Evolutionary conservation across 1,139 yeast genomes (phyloP).

Genomic region (Taiozyma sp.): DNA sequence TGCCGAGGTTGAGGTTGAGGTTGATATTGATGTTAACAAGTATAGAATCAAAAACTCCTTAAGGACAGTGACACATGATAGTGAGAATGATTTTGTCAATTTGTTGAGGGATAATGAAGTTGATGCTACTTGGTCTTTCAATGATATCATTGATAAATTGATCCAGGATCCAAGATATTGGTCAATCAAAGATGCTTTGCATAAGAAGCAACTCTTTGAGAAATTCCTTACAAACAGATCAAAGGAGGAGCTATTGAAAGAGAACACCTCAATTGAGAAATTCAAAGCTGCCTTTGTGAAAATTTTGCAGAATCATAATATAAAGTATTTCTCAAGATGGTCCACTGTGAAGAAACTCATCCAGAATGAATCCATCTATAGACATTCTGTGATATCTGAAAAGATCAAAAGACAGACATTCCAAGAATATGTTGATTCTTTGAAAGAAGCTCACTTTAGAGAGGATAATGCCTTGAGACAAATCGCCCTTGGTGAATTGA

Average conservation of each 20-base stretch:
- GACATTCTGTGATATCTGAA: constrained; percentile 58
- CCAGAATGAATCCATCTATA: constrained; percentile 62
- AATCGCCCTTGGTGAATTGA: constrained; percentile 50
- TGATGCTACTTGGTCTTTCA: constrained; percentile 76
- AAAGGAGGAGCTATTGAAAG: constrained; percentile 50
- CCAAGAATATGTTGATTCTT: constrained; percentile 39
- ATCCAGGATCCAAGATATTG: constrained; percentile 65
- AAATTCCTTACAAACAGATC: constrained; percentile 53
- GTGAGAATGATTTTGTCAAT: constrained; percentile 42
- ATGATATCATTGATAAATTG: constrained; percentile 52
- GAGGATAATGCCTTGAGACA: constrained; percentile 29
- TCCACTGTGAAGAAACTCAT: constrained; percentile 45
- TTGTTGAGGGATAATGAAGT: constrained; percentile 52
- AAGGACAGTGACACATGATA: constrained; percentile 24
- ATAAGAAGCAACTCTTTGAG: constrained; percentile 61
- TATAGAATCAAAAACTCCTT: constrained; percentile 2
- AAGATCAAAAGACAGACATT: constrained; percentile 49
- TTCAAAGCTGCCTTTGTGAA: constrained; percentile 50
- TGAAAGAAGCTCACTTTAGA: constrained; percentile 38
- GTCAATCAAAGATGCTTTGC: constrained; percentile 52
- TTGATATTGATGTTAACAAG: constrained; percentile 1
- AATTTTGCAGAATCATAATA: constrained; percentile 36
- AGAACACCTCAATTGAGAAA: constrained; percentile 46
- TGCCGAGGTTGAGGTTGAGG: neutral
- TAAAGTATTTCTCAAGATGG: constrained; percentile 69